Conservation (phyloP, 1,139 yeast genomes). For the Lodderomyces jiufengensis region DNA sequence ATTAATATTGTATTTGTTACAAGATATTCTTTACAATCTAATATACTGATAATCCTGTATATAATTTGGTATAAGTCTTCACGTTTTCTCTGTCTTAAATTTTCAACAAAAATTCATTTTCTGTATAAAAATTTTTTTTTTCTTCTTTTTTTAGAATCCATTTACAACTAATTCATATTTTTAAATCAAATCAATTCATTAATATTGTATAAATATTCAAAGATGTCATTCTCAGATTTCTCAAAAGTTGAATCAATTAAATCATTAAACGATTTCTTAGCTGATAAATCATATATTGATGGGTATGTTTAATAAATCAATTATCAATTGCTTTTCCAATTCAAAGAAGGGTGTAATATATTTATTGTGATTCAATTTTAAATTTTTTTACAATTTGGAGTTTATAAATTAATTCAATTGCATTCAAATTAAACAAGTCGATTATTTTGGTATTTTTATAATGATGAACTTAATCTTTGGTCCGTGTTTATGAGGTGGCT, state of each 20-base stretch:
- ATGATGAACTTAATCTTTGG: slow-evolving; percentile 80
- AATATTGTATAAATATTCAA: slow-evolving; percentile 1
- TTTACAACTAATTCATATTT: background rate
- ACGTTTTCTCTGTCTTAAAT: background rate
- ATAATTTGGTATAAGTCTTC: background rate
- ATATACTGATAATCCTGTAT: too few species aligned
- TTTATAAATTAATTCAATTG: background rate
- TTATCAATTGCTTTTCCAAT: too few species aligned
- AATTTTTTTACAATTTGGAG: background rate
- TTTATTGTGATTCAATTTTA: background rate
- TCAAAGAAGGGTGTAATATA: background rate
- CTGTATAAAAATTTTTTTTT: slow-evolving; percentile 1
- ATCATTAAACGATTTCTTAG: slow-evolving; percentile 82
- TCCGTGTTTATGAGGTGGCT: slow-evolving; percentile 96
- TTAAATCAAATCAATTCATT: background rate
- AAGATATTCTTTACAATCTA: too few species aligned
- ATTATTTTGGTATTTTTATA: slow-evolving; percentile 6
- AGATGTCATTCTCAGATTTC: slow-evolving; percentile 77
- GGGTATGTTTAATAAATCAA: slow-evolving; percentile 63
- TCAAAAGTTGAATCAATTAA: slow-evolving; percentile 77
- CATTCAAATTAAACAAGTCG: background rate
- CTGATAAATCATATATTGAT: slow-evolving; percentile 88
- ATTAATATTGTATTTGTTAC: too few species aligned
- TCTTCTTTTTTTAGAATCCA: background rate
- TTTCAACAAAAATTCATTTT: background rate